These are phyloP conservation scores for Medicago arabica DNA, from an alignment of 306 rosid genomes.

Conservation along the genomic window DNA sequence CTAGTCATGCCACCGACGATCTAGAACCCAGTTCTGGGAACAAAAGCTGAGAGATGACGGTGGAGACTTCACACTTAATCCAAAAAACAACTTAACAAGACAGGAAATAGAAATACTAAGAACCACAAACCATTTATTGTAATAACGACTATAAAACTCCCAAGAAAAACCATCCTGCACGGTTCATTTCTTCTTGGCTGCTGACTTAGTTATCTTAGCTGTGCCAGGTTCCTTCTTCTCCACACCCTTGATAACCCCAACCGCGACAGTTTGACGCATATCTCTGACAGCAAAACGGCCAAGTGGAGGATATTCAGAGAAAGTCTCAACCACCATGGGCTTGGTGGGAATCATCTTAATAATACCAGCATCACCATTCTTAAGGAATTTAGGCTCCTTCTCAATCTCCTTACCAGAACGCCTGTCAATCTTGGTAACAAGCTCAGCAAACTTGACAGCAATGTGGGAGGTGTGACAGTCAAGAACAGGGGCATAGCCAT, in stretches of 20 bases:
- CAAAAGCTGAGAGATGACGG: not conserved
- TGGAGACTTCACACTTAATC: not conserved
- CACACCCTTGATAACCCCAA: slow-evolving; percentile 2
- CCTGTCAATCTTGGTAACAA: not conserved
- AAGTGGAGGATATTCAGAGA: not conserved
- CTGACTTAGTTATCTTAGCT: not conserved
- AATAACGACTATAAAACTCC: not conserved
- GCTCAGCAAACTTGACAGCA: slow-evolving; percentile 8
- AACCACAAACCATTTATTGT: not conserved
- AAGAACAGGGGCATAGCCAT: not conserved
- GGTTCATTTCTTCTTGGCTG: not conserved
- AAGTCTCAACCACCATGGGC: slow-evolving; percentile 9
- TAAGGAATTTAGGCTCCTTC: not conserved
- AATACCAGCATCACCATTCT: slow-evolving; percentile 9
- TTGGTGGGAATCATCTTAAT: slow-evolving; percentile 13
- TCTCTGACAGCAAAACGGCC: not conserved
- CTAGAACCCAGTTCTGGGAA: slow-evolving; percentile 11
- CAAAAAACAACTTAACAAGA: not conserved
- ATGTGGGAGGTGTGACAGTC: not conserved
- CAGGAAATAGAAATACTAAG: not conserved
- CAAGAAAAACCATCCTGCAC: not conserved
- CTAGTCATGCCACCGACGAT: not conserved
- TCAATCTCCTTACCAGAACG: not conserved
- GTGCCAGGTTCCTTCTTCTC: not conserved
- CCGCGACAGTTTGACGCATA: not conserved